Evolutionary conservation across 768 basidiomycete genomes (phyloP).

Genomic region (Tulasnella sp.): DNA sequence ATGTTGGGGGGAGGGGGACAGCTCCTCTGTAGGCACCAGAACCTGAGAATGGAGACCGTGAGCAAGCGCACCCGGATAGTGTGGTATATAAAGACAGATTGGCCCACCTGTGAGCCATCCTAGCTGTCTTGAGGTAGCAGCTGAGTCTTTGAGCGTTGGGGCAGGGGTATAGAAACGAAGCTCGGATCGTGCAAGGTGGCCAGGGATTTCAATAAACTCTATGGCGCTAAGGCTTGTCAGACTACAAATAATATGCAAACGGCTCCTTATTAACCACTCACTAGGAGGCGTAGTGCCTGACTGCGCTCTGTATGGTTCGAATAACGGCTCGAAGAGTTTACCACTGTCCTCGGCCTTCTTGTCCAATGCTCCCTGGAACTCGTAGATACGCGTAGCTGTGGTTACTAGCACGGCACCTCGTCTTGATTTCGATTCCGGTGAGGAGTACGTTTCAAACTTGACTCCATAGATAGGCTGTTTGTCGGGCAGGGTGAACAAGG

Average conservation of each 20-base stretch:
- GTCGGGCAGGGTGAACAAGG: slow-evolving; percentile 78
- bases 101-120: slow-evolving; percentile 90
- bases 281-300: slow-evolving; percentile 70
- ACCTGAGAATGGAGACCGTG: slow-evolving; percentile 64
- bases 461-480: slow-evolving; percentile 82
- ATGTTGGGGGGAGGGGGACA: slow-evolving; percentile 63
- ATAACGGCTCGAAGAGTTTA: slow-evolving; percentile 69
- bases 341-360: slow-evolving; percentile 75
- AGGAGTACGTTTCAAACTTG: slow-evolving; percentile 75
- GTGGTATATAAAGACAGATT: background rate
- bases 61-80: background rate
- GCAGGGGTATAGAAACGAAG: slow-evolving; percentile 75
- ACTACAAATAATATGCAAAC: slow-evolving; percentile 31
- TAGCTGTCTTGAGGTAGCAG: slow-evolving; percentile 61
- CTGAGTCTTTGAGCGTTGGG: slow-evolving; percentile 49
- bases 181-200: slow-evolving; percentile 72
- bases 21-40: slow-evolving; percentile 88
- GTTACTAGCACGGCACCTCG: slow-evolving; percentile 72
- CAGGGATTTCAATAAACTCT: slow-evolving; percentile 89
- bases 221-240: slow-evolving; percentile 46
- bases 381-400: slow-evolving; percentile 87
- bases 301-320: slow-evolving; percentile 60
- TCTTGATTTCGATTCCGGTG: slow-evolving; percentile 61
- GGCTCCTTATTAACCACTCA: slow-evolving; percentile 46
- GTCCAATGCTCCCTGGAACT: slow-evolving; percentile 74